Conservation (phyloP, 78 protist genomes). For the Dictyostelium purpureum region DNA sequence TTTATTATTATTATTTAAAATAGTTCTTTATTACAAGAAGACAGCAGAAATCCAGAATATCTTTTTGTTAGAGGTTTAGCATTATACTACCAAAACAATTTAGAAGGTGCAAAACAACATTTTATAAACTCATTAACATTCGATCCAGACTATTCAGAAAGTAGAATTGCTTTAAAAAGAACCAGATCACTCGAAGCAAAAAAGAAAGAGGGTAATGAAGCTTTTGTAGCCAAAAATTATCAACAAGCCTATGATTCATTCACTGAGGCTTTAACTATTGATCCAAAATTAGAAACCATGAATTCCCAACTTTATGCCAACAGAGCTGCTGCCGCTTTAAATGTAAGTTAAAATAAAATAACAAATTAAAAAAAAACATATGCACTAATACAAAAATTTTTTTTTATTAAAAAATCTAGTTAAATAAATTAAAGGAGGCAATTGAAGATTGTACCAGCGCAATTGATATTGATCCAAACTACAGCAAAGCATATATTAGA, state of each 20-base stretch:
- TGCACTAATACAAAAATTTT: background rate
- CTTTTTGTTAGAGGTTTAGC: slow-evolving; percentile 76
- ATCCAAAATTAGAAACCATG: slow-evolving; percentile 73
- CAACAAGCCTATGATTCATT: slow-evolving; percentile 67
- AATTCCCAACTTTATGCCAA: slow-evolving; percentile 76
- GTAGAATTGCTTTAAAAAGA: slow-evolving; percentile 67
- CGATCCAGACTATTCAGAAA: slow-evolving; percentile 71
- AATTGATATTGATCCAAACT: slow-evolving; percentile 71
- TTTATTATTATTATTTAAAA: background rate
- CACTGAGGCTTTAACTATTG: slow-evolving; percentile 80
- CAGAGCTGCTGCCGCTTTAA: slow-evolving; percentile 83
- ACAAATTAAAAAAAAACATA: background rate
- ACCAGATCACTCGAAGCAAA: slow-evolving; percentile 24
- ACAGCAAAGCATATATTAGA: slow-evolving; percentile 69
- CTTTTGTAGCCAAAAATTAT: slow-evolving; percentile 65
- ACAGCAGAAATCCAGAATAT: slow-evolving; percentile 50
- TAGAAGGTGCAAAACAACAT: slow-evolving; percentile 24
- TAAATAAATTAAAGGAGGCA: slow-evolving; percentile 74
- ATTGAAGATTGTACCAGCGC: slow-evolving; percentile 70
- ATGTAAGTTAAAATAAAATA: slow-evolving; percentile 31
- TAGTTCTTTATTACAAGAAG: slow-evolving; percentile 67
- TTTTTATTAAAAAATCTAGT: slow-evolving; percentile 21
- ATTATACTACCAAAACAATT: slow-evolving; percentile 45
- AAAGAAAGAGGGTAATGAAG: slow-evolving; percentile 81
- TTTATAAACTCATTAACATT: slow-evolving; percentile 29